Evolutionary conservation across 2,329 filamentous ascomycete genomes (phyloP), one percentile per base, ranked within the genome.

Genomic region (Pseudomassariella vexata): DNA sequence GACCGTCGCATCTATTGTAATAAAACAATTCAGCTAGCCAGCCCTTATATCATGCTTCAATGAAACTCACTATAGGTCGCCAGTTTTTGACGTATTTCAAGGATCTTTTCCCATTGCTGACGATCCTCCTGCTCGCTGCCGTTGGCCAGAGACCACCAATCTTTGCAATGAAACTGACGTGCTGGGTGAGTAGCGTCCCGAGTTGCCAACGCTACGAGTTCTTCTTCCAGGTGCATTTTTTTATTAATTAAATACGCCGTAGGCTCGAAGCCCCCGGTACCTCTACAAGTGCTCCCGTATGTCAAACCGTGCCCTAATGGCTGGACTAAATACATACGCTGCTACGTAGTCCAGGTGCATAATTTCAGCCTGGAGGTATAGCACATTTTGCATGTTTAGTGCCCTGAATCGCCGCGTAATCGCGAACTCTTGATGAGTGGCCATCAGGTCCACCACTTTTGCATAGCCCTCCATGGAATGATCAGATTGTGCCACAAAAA

Each of bases 291-390:
- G n/a, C n/a, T n/a, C n/a, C n/a, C n/a, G n/a, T n/a, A n/a, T n/a
- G n/a, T n/a, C n/a, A n/a, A n/a, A n/a, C n/a, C n/a, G n/a, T n/a
- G n/a, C n/a, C n/a, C n/a, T n/a, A n/a, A n/a, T n/a, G n/a, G n/a
- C n/a, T n/a, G n/a, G n/a, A n/a, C n/a, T n/a, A n/a, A n/a, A n/a
- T n/a, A n/a, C n/a, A n/a, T n/a, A n/a, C n/a, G n/a, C n/a, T n/a
- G n/a, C n/a, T n/a, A n/a, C n/a, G n/a, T n/a, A n/a, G n/a, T 53
- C 42, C 2, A 54, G 36, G 17, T 49, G 30, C 1, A 42, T 36
- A 12, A 56, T 34, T 34, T 56, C 50, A 3, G 47, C 52, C 34
- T 57, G 53, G 14, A 48, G 28, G 27, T 50, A 53, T 4, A 56
- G 43, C 5, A 56, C 19, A 28, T 49, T 49, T 15, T 46, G 41